Conservation (phyloP, 2,329 filamentous ascomycete species). For the Diaporthe citrichinensis region DNA sequence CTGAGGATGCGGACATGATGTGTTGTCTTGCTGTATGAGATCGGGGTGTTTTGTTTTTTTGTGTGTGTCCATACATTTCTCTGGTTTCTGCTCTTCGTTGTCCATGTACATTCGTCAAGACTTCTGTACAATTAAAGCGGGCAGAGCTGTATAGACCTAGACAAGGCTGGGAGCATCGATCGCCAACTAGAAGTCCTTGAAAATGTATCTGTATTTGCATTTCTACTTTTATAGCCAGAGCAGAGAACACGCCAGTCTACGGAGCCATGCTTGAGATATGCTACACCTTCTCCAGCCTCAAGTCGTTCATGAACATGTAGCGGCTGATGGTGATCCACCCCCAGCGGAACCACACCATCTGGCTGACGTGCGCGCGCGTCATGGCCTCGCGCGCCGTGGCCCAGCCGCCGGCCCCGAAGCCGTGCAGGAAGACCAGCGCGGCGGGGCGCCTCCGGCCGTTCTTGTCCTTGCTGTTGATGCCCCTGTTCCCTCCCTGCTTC, state of each 20-base stretch:
- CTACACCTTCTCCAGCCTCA: conserved; percentile 67
- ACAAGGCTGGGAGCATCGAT: not conserved
- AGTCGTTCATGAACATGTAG: conserved; percentile 96
- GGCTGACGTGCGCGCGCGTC: conserved; percentile 90
- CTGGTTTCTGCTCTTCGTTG: not conserved
- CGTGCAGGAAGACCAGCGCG: conserved; percentile 79
- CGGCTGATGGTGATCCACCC: conserved; percentile 92
- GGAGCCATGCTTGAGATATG: not conserved
- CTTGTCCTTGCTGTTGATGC: not conserved
- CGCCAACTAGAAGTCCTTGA: not conserved
- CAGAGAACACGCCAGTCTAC: not conserved
- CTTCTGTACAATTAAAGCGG: not conserved
- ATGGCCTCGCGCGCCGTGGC: conserved; percentile 83
- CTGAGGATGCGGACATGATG: conserved; percentile 34
- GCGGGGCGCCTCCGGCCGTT: conserved; percentile 62
- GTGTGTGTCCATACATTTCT: not conserved
- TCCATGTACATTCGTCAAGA: not conserved
- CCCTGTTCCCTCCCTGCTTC: too few relatives aligned
- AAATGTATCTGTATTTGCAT: not conserved
- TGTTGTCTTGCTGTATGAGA: not conserved
- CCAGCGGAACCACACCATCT: conserved; percentile 99
- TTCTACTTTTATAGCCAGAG: not conserved
- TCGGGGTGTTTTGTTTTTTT: not conserved
- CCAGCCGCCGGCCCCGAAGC: conserved; percentile 69
- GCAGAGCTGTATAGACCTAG: not conserved